Evolutionary conservation across 129 eudicot species (phyloP), one percentile per base, ranked within the genome.

Genomic region (Escallonia rubra): DNA sequence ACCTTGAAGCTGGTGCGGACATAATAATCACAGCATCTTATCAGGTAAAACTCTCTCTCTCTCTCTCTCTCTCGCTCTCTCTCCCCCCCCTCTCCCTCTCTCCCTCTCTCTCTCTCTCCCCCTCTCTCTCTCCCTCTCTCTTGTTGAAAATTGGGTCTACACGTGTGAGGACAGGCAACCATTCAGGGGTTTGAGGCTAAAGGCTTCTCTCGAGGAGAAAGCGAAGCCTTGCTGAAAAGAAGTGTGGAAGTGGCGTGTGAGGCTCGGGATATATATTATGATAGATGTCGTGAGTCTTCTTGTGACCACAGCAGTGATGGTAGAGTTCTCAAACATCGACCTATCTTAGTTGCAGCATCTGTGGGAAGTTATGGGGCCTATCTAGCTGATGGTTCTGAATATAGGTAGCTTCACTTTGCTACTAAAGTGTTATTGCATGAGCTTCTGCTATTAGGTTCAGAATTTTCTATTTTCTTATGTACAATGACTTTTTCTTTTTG

Each of bases 1-100:
- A 93, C 86, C 91, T 93, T 52, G 99, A 93, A 84, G 99, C 99
- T 63, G 98, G 98, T 73, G 96, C 98, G 38, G 98, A 93, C 79
- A 82, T 93, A 69, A 87, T 93, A 66, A 84, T 89, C 72, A 84
- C 96, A 13, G 95, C 99, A 65, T 89, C 99, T 72, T 93, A 93
- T 82, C 96, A 93, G 88, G 98, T 92, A 64, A 70, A 64, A 70
- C 39, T 44, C 47, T 48, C 48, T 39, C 40, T 47, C 48, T n/a
- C 50, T 72, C 10, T 42, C 39, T 52, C 52, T 3, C 11, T 41
- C 46, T 38, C 46, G 57, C 47, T 57, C 65, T 42, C 46, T 41
- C 61, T 48, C 76, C 10, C 40, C 10, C 44, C 39, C 45, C 52
- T 2, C 11, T 23, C 46, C 15, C 46, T 61, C 47, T 52, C 65